Evolutionary conservation across 176 grass and related monocot genomes (phyloP), one percentile per base, ranked within the genome.

Genomic region (Carex pumila): DNA sequence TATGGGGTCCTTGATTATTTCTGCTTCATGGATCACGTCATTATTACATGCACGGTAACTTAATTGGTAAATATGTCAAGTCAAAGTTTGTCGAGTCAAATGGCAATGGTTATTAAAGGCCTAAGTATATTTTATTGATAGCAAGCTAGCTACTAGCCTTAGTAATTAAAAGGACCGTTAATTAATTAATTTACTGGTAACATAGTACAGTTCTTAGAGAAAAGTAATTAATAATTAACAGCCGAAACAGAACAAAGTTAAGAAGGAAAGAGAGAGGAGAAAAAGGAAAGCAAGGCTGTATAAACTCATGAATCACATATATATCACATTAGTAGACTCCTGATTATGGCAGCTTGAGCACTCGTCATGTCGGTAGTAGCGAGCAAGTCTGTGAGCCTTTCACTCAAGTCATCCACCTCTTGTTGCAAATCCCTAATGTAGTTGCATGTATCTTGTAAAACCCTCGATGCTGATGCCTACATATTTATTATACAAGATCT

Each of bases 371-470:
- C 81, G 30, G 85, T 82, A 45, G 87, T 82, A 59, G 69, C 89
- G 30, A 96, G 89, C 80, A 96, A 85, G 82, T 91, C 79, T 52
- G 91, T 75, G 21, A 96, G 89, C 77, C 87, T 93, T 80, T 89
- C 91, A 82, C 89, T 96, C 39, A 96, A 88, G 59, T 91, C 86
- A 73, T 91, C 91, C 60, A 91, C 86, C 64, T 96, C 94, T 87
- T 87, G 89, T 74, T 96, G 94, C 76, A 96, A 91, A 75, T 84
- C 92, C 72, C 89, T 91, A 65, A 96, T 93, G 85, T 93, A 96
- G 85, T 81, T 96, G 81, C 94, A 93, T 30, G 94, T 96, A 60
- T 96, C 94, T 84, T 93, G 91, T 75, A 96, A 50, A 77, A 96
- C 89, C 83, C 71, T 86, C 22, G 87, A 79, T 57, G 91, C 83